Evolutionary conservation across 1,284 basidiomycete species (phyloP).

Genomic region (Cryptococcus sp.): DNA sequence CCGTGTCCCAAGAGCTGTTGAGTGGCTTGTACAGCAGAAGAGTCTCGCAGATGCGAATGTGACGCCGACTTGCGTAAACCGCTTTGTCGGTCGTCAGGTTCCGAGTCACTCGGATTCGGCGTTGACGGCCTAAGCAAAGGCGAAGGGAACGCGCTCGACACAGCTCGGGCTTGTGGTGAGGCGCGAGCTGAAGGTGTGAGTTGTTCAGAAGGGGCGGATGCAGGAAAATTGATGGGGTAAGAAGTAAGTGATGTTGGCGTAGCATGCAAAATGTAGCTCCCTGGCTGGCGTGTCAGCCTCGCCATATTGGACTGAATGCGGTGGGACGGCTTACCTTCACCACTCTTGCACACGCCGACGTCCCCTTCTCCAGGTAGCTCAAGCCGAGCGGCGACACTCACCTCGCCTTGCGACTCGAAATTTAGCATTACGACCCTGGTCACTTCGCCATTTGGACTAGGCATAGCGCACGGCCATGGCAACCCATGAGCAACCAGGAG

Average conservation of each 20-base stretch:
- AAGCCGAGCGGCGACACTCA: constrained; percentile 29
- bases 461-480: constrained; percentile 43
- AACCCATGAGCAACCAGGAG: constrained; percentile 37
- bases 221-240: constrained; percentile 38
- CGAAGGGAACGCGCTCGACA: constrained; percentile 8
- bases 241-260: constrained; percentile 35
- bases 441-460: constrained; percentile 45
- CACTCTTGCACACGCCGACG: constrained; percentile 26
- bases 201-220: background rate
- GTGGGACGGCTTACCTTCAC: constrained; percentile 19
- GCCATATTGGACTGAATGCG: background rate
- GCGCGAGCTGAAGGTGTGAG: constrained; percentile 1
- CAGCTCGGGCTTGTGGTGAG: constrained; percentile 9
- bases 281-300: constrained; percentile 5
- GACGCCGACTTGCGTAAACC: constrained; percentile 12
- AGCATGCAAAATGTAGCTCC: constrained; percentile 37
- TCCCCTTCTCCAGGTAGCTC: constrained; percentile 46
- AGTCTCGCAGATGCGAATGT: constrained; percentile 5
- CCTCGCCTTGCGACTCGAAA: background rate
- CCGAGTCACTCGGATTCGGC: constrained; percentile 5
- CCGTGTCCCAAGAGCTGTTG: background rate
- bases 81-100: background rate
- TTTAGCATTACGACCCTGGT: constrained; percentile 40
- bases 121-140: constrained; percentile 8
- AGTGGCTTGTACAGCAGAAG: constrained; percentile 1